These are phyloP conservation scores for Backusella psychrophila DNA, from an alignment of 192 early-diverging fungal species.

Conservation along the genomic window DNA sequence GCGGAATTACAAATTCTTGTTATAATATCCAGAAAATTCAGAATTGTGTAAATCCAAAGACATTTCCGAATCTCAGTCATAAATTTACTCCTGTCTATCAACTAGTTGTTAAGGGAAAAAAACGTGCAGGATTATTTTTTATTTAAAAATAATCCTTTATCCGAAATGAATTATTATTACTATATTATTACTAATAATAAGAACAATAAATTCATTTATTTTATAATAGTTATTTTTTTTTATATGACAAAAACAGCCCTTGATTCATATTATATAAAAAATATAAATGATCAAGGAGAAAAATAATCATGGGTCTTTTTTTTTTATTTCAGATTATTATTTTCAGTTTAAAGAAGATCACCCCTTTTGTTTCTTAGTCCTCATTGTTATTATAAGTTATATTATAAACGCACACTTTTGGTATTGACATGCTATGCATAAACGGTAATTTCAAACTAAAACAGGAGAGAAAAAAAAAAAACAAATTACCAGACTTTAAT, in stretches of 20 bases:
- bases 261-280: not conserved
- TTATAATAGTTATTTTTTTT: not conserved
- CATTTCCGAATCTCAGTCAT: not conserved
- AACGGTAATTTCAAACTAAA: not conserved
- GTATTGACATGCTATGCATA: not conserved
- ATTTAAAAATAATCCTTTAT: slow-evolving; percentile 3
- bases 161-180: slow-evolving; percentile 5
- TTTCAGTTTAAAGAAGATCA: not conserved
- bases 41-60: not conserved
- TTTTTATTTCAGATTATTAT: not conserved
- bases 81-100: not conserved
- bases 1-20: not conserved
- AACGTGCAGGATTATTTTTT: not conserved
- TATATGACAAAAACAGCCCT: not conserved
- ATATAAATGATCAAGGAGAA: not conserved
- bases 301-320: not conserved
- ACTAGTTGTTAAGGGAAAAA: not conserved
- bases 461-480: not conserved
- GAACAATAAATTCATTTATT: not conserved
- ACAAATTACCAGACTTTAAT: not conserved
- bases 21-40: not conserved
- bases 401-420: not conserved
- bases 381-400: slow-evolving; percentile 2
- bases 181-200: not conserved
- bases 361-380: not conserved